Base-by-base conservation (phyloP, 179 eudicot genomes). In the Nepenthes alata region DNA sequence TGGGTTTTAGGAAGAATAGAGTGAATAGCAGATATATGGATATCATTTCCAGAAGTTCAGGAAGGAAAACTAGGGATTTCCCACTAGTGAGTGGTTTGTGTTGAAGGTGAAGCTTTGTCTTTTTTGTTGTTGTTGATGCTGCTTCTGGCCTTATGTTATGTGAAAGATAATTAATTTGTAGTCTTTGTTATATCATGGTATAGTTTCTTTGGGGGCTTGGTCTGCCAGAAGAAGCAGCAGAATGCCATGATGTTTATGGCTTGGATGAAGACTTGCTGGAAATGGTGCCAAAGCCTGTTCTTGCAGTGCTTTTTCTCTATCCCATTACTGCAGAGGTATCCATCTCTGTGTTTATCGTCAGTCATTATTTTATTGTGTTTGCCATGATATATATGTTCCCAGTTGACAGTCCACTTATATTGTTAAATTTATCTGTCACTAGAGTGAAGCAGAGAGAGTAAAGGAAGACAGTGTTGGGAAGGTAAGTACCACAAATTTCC, bases 191-290 rank as follows among this genome's bases (percentile, higher is more conserved):
- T 66, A 59, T 67, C 25, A 41, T 69, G 67, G 71, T 72, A 69
- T 75, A 93, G 98, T 93, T 85, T 71, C 74, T 93, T 3, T 89
- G 88, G 88, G 93, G 98, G 41, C 96, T 89, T 37, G 98, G 96
- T 64, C 78, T 93, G 57, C 75, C 77, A 4, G 84, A 77, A 57
- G 76, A 74, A 4, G 95, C 85, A 77, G 95, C 80, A 37, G 98
- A 87, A 73, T 93, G 96, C 81, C 62, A 70, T 67, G 98, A 93
- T 81, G 98, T 93, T 16, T 93, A 86, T 72, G 96, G 98, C 2
- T 68, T 93, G 68, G 95, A 93, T 51, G 90, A 82, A 35, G 98
- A 89, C 56, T 78, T 93, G 47, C 77, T 93, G 58, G 95, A 69
- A 70, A 93, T 93, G 93, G 95, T 89, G 53, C 95, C 96, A 2